Conservation (phyloP, 2,329 filamentous ascomycete genomes). For the Verticillium tricorpus region DNA sequence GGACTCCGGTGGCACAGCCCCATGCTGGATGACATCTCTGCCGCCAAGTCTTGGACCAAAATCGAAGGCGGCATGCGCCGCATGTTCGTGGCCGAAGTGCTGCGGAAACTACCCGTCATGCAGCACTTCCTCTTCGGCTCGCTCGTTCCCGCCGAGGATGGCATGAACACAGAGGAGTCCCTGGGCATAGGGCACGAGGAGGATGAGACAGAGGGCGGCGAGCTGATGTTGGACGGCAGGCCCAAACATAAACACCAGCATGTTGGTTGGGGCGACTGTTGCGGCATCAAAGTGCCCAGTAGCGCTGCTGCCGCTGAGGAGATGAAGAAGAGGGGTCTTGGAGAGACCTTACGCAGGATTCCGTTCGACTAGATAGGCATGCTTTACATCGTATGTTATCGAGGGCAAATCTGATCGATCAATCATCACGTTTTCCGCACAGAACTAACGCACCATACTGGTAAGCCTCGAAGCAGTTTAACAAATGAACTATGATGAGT, state of each 20-base stretch:
- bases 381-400: background rate
- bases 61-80: slow-evolving; percentile 92
- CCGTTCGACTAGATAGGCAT: slow-evolving; percentile 64
- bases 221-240: slow-evolving; percentile 54
- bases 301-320: slow-evolving; percentile 88
- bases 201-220: slow-evolving; percentile 49
- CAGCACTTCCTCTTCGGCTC: slow-evolving; percentile 96
- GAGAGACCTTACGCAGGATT: slow-evolving; percentile 62
- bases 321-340: slow-evolving; percentile 68
- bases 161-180: slow-evolving; percentile 68
- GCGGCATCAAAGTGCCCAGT: slow-evolving; percentile 94
- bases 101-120: slow-evolving; percentile 94
- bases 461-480: background rate
- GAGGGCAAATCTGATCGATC: background rate
- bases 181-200: slow-evolving; percentile 40
- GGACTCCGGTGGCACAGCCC: slow-evolving; percentile 94
- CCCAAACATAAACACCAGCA: slow-evolving; percentile 67
- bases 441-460: background rate
- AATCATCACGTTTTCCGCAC: too few species aligned
- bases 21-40: slow-evolving; percentile 96
- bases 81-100: slow-evolving; percentile 92
- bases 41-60: slow-evolving; percentile 85
- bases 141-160: slow-evolving; percentile 72
- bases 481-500: background rate
- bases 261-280: slow-evolving; percentile 88